These are phyloP conservation scores for Aspergillus carlsbadensis DNA, from an alignment of 495 filamentous ascomycete species.

Conservation along the genomic window DNA sequence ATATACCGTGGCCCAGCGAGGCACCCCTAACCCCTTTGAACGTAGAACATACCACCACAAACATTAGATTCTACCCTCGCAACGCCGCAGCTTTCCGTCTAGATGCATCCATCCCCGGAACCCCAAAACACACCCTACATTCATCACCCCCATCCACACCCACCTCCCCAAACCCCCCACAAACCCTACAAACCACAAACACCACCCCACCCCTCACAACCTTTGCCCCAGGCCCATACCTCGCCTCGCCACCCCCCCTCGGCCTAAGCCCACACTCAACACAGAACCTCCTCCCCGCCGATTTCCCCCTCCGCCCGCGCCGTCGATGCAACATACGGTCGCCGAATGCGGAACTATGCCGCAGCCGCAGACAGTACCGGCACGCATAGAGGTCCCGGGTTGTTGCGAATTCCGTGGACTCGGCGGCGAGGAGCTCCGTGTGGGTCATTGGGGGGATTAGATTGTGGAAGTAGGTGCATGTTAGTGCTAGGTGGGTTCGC, in stretches of 20 bases:
- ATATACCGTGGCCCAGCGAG: no score
- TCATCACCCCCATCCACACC: neutral
- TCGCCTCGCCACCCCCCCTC: constrained; percentile 21
- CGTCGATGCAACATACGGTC: constrained; percentile 32
- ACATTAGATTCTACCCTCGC: no score
- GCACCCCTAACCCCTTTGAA: no score
- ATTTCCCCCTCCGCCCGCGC: constrained; percentile 20
- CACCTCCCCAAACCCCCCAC: constrained; percentile 22
- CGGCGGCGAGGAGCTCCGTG: constrained; percentile 27
- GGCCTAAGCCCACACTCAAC: constrained; percentile 36
- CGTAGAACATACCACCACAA: neutral
- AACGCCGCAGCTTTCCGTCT: neutral
- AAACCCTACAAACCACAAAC: constrained; percentile 32
- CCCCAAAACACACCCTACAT: neutral
- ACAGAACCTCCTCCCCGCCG: constrained; percentile 34
- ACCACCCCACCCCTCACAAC: constrained; percentile 21
- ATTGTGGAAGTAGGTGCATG: constrained; percentile 30
- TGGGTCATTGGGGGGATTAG: constrained; percentile 27
- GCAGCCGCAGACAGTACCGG: constrained; percentile 37
- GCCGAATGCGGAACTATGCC: constrained; percentile 26
- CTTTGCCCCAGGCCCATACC: constrained; percentile 34
- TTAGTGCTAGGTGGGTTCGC: constrained; percentile 53
- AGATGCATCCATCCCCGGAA: neutral
- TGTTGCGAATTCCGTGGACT: constrained; percentile 27
- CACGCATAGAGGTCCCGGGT: constrained; percentile 31